Evolutionary conservation across 345 rosid species (phyloP).

Genomic region (Conringia planisiliqua): DNA sequence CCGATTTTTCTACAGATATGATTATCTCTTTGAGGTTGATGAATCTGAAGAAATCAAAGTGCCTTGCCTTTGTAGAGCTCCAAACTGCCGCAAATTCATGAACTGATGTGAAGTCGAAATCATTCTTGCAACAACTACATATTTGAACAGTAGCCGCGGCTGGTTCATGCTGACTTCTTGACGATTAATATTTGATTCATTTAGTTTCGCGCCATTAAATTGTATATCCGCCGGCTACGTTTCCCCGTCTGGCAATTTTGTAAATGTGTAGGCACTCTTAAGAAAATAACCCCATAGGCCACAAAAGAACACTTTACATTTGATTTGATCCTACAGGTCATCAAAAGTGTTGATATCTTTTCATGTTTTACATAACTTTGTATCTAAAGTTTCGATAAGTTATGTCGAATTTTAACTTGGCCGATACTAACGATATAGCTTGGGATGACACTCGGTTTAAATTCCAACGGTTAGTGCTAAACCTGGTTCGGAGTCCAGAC

Average conservation of each 20-base stretch:
- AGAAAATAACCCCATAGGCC: constrained; percentile 7
- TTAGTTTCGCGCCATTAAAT: constrained; percentile 2
- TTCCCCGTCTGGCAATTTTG: constrained; percentile 25
- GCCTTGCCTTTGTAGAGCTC: constrained; percentile 80
- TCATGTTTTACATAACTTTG: neutral
- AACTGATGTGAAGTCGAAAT: constrained; percentile 26
- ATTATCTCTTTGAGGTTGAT: constrained; percentile 83
- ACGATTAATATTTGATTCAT: constrained; percentile 12
- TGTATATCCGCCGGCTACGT: constrained; percentile 6
- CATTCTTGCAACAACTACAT: neutral
- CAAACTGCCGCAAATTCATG: constrained; percentile 80
- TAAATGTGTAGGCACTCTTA: constrained; percentile 20
- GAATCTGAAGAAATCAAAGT: constrained; percentile 75
- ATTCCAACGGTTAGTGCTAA: neutral
- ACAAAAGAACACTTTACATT: neutral
- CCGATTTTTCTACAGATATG: constrained; percentile 51
- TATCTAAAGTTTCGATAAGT: neutral
- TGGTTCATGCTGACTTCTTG: constrained; percentile 6
- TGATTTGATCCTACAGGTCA: neutral
- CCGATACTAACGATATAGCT: neutral
- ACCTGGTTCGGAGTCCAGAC: neutral
- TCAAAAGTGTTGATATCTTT: neutral
- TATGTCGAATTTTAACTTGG: neutral
- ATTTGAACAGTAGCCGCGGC: constrained; percentile 3
- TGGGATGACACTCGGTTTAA: neutral